Percentiles rank a stretch among this genome's conserved stretches.
These are phyloP conservation scores for Annulohypoxylon maeteangense DNA, from an alignment of 495 filamentous ascomycete genomes.

Conservation along the genomic window DNA sequence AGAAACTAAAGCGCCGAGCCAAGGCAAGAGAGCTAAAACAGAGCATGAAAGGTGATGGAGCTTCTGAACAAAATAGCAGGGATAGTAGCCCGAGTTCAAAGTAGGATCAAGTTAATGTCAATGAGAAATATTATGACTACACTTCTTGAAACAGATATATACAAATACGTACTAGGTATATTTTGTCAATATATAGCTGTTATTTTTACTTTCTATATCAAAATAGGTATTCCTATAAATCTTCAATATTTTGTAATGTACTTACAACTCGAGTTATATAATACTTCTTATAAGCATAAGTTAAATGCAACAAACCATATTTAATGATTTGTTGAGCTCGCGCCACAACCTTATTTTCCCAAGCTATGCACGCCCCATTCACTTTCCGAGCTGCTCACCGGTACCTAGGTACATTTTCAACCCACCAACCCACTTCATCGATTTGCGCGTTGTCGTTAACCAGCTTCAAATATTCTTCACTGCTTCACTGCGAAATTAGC, in stretches of 20 bases:
- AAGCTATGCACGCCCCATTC: background rate
- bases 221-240: no score
- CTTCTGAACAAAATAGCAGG: slow-evolving; percentile 18
- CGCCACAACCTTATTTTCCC: slow-evolving; percentile 28
- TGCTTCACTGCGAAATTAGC: background rate
- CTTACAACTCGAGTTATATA: background rate
- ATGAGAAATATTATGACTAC: background rate
- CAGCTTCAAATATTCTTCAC: slow-evolving; percentile 12
- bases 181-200: no score
- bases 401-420: slow-evolving; percentile 10
- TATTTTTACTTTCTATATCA: no score
- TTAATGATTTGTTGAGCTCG: slow-evolving; percentile 14
- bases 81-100: slow-evolving; percentile 8
- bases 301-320: background rate
- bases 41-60: slow-evolving; percentile 39
- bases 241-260: background rate
- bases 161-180: no score
- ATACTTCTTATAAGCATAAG: background rate
- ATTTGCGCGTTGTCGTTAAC: slow-evolving; percentile 7
- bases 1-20: slow-evolving; percentile 62
- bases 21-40: slow-evolving; percentile 62
- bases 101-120: background rate
- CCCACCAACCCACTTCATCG: slow-evolving; percentile 26
- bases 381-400: background rate
- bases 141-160: background rate